Evolutionary conservation across 2,329 filamentous ascomycete genomes (phyloP), one percentile per base, ranked within the genome.

Genomic region (Lecanicillium sp.): DNA sequence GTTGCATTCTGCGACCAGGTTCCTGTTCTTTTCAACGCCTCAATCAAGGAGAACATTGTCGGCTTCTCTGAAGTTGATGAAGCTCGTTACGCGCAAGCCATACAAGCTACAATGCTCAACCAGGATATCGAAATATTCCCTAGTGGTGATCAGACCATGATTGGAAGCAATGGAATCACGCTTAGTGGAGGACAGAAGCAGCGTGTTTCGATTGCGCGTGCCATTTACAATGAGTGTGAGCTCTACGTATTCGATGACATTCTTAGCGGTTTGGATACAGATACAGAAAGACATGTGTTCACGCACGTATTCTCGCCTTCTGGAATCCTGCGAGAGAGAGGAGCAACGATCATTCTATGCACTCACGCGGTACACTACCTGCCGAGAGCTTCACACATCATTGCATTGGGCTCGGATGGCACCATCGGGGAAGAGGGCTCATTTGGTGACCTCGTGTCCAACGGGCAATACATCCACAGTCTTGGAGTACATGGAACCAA

Each of bases 91-190:
- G 50, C 60, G 2, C 58, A 62, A 11, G 60, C 70, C 0, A 51
- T 70, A 1, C 55, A 64, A 1, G 62, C 66, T 0, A 63, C 63
- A 0, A 55, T 63, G 51, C 56, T 71, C 0, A 48, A 50, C 2
- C 32, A 49, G 0, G 68, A 71, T 48, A 51, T 69, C 4, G 45
- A 41, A 0, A 47, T 51, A 0, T 51, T 72, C 0, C 61, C 63
- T 0, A 54, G 61, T 3, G 67, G 68, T 0, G 65, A 70, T 21
- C 43, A 58, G 9, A 69, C 67, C 0, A 58, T 60, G 4, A 56
- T 73, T 39, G 70, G 71, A 7, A 67, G 62, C 39, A 63, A 65
- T n/a, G 69, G 70, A 0, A 63, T 71, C n/a, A 65, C 62, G 20
- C 50, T 72, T 1, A 70, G 66, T 11, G 70, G 70, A 1, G 70